These are phyloP conservation scores for Avena insularis DNA, from an alignment of 176 grass and related monocot genomes.

Conservation along the genomic window DNA sequence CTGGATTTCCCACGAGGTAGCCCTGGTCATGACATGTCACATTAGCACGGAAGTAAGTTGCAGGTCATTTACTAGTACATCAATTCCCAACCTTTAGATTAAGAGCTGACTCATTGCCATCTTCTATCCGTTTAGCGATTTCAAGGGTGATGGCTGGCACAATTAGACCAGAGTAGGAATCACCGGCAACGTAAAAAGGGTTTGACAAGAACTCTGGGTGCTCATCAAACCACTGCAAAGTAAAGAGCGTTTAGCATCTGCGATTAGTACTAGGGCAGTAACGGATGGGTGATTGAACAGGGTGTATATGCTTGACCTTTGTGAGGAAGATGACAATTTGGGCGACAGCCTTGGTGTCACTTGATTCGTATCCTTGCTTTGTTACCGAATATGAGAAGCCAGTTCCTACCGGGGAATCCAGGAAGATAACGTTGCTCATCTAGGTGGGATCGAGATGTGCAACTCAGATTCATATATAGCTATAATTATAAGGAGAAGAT, in stretches of 20 bases:
- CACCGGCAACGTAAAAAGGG: conserved; percentile 70
- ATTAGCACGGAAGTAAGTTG: neutral
- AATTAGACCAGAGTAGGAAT: conserved; percentile 67
- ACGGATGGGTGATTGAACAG: neutral
- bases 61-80: too few relatives aligned
- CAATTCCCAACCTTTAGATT: conserved; percentile 61
- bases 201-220: conserved; percentile 65
- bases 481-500: neutral
- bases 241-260: neutral
- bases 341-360: conserved; percentile 47
- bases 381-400: conserved; percentile 69
- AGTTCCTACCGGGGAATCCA: conserved; percentile 68
- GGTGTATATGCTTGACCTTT: conserved; percentile 47
- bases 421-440: conserved; percentile 71
- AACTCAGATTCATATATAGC: neutral
- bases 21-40: conserved; percentile 45
- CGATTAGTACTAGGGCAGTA: neutral
- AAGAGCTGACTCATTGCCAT: conserved; percentile 6
- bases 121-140: conserved; percentile 47
- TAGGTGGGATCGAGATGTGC: neutral
- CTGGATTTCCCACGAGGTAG: conserved; percentile 65
- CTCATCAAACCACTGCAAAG: conserved; percentile 60
- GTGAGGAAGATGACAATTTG: conserved; percentile 59
- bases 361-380: conserved; percentile 34
- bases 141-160: conserved; percentile 52